These are phyloP conservation scores for Gardenia jasminoides DNA, from an alignment of 257 asterid species.

Conservation along the genomic window DNA sequence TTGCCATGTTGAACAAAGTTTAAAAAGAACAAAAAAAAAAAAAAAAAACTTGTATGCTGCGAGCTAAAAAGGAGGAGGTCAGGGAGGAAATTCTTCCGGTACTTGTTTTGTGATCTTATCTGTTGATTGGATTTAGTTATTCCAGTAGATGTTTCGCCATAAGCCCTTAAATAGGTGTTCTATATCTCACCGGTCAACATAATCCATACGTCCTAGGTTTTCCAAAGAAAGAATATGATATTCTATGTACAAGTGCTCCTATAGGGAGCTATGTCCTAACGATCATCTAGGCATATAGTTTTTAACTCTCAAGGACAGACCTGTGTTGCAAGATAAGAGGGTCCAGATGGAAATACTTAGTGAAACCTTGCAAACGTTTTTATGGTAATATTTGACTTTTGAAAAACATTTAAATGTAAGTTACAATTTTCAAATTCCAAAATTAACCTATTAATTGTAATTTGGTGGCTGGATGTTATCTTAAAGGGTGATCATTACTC, in stretches of 20 bases:
- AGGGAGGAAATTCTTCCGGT: too few species aligned
- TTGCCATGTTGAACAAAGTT: not conserved
- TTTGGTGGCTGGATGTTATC: not conserved
- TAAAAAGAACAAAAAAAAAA: too few species aligned
- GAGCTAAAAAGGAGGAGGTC: not conserved
- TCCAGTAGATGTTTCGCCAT: not conserved
- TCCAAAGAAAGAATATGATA: not conserved
- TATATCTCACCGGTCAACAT: too few species aligned
- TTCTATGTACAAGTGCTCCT: too few species aligned
- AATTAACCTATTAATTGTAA: not conserved
- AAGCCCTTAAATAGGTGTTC: too few species aligned
- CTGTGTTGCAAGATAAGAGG: too few species aligned
- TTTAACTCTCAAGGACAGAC: too few species aligned
- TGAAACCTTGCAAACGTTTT: not conserved
- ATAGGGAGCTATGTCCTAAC: too few species aligned
- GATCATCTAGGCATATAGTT: too few species aligned
- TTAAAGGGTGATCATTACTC: not conserved
- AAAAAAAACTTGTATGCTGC: not conserved
- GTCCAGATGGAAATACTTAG: not conserved
- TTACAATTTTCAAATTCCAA: not conserved
- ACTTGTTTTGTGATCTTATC: not conserved
- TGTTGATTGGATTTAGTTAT: not conserved
- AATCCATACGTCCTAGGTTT: not conserved
- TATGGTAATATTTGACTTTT: not conserved
- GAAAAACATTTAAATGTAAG: not conserved